Base-by-base conservation (phyloP, 352 stramenopile genomes). In the Globisporangium yorkense region DNA sequence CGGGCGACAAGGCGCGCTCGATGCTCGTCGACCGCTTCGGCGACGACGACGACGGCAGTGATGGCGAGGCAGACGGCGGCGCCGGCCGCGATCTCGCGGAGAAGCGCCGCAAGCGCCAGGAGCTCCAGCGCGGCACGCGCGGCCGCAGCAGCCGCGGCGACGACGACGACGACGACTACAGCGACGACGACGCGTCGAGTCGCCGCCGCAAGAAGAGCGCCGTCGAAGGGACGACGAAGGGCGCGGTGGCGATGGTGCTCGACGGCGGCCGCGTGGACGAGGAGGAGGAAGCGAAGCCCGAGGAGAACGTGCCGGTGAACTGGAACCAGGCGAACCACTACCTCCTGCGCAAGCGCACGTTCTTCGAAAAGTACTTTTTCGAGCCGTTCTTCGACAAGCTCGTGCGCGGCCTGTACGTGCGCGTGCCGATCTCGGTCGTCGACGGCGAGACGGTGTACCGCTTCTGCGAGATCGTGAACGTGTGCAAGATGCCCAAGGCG, bases 281-380 rank as follows among this genome's bases (percentile, higher is more conserved):
- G 13, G 78, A 84, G 16, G 57, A 79, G 20, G 60, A 71, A 12
- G 45, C 69, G 12, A 77, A 74, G 39, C 74, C 75, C 0, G 75
- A 92, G 37, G 78, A 90, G 52, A 87, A 86, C 51, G 73, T 89
- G 10, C 79, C 81, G 0, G 71, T 90, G 52, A 89, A 65, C 47
- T 90, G 80, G 82, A 71, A 80, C 59, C 80, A 89, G 57, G 82
- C 82, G 39, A 89, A 89, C 57, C 67, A 86, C 62, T 94, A 92
- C 61, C 66, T 94, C 54, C 70, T 91, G 5, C 81, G 82, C 61
- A 77, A 83, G 51, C 70, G 84, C 31, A 60, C 65, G 27, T 94
- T 88, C 51, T 92, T 94, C 54, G 84, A 94, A 43, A 91, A 94
- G 61, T 63, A 92, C 61, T 94, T 86, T 51, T 94, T 92, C 57